These are phyloP conservation scores for Paecilomyces niveus DNA, from an alignment of 2,329 filamentous ascomycete genomes.

Conservation along the genomic window DNA sequence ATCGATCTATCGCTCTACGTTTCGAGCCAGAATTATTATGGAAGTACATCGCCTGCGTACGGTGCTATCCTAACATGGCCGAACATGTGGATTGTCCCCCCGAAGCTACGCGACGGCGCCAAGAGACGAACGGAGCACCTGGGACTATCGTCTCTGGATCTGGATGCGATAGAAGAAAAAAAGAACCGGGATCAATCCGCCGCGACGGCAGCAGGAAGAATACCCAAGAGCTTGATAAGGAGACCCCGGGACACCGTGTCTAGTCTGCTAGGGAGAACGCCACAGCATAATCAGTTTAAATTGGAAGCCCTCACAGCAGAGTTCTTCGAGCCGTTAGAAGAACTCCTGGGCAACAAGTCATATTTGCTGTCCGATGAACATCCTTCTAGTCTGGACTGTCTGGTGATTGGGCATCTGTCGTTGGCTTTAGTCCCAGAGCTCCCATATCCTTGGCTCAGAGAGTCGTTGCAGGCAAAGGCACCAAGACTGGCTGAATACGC, in stretches of 20 bases:
- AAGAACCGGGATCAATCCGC: slow-evolving; percentile 30
- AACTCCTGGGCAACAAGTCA: slow-evolving; percentile 49
- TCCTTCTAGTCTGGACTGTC: slow-evolving; percentile 66
- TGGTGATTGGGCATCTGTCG: slow-evolving; percentile 71
- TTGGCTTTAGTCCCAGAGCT: slow-evolving; percentile 61
- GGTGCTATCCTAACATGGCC: slow-evolving; percentile 76
- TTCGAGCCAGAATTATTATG: slow-evolving; percentile 78
- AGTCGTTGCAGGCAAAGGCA: slow-evolving; percentile 48
- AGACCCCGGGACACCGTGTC: slow-evolving; percentile 53
- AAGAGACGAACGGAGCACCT: slow-evolving; percentile 63
- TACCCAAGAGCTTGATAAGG: slow-evolving; percentile 45
- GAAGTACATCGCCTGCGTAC: slow-evolving; percentile 71
- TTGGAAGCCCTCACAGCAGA: slow-evolving; percentile 65
- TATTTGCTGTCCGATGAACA: slow-evolving; percentile 49
- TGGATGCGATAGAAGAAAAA: slow-evolving; percentile 43
- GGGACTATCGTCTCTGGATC: slow-evolving; percentile 61
- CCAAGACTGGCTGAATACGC: slow-evolving; percentile 39
- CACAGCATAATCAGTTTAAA: slow-evolving; percentile 66
- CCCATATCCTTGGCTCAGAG: slow-evolving; percentile 56
- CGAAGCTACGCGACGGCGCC: slow-evolving; percentile 63
- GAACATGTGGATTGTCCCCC: slow-evolving; percentile 78
- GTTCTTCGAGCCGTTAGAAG: slow-evolving; percentile 64
- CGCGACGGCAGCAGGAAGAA: slow-evolving; percentile 31
- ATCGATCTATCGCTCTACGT: slow-evolving; percentile 85
- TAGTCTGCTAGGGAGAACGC: slow-evolving; percentile 56